Evolutionary conservation across 1,284 basidiomycete genomes (phyloP).

Genomic region (Phellopilus nigrolimitatus): DNA sequence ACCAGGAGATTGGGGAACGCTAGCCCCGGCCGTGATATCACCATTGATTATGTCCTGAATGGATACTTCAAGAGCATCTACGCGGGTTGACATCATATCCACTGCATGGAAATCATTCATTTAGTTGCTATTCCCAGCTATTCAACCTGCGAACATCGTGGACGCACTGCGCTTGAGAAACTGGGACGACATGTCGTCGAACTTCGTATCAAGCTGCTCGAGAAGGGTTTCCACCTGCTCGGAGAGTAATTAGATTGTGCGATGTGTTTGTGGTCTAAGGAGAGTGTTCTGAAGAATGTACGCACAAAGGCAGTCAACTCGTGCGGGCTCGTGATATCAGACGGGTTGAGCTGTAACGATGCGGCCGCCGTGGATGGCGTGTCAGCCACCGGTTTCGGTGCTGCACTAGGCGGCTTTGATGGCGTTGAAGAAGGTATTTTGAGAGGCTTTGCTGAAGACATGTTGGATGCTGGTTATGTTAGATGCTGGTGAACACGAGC

Average conservation of each 20-base stretch:
- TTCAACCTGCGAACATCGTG: not conserved
- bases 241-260: too few relatives aligned
- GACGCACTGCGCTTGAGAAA: conserved; percentile 74
- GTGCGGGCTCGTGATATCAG: conserved; percentile 75
- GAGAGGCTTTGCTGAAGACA: conserved; percentile 20
- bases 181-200: conserved; percentile 79
- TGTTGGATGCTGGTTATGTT: not conserved
- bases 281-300: too few relatives aligned
- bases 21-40: conserved; percentile 37
- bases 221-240: conserved; percentile 70
- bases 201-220: conserved; percentile 73
- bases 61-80: conserved; percentile 75
- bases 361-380: not conserved
- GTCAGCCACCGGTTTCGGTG: conserved; percentile 13
- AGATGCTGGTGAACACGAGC: not conserved
- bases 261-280: too few relatives aligned
- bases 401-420: conserved; percentile 9
- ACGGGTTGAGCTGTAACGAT: conserved; percentile 31
- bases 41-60: conserved; percentile 82
- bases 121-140: not conserved
- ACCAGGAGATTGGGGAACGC: conserved; percentile 49
- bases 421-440: conserved; percentile 15
- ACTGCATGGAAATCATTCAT: conserved; percentile 39
- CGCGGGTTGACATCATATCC: conserved; percentile 77
- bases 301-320: conserved; percentile 79